These are phyloP conservation scores for Lasiodiplodia sp. DNA, from an alignment of 2,329 filamentous ascomycete genomes.

Conservation along the genomic window DNA sequence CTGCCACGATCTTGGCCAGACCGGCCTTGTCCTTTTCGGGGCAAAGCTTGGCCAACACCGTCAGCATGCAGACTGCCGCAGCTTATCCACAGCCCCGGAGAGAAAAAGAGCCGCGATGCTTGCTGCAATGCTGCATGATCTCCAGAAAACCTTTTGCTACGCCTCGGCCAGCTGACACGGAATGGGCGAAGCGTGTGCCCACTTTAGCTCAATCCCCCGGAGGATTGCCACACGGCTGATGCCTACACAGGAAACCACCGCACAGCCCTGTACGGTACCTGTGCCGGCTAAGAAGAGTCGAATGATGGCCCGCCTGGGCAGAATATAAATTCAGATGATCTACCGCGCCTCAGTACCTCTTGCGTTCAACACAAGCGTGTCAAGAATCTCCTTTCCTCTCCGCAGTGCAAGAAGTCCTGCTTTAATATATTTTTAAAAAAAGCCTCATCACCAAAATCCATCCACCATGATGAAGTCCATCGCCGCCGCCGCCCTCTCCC, in stretches of 20 bases:
- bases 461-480: conserved; percentile 35
- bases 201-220: background rate
- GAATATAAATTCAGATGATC: background rate
- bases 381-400: background rate
- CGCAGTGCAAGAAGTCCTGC: background rate
- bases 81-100: background rate
- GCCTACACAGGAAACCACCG: background rate
- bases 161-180: conserved; percentile 4
- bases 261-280: background rate
- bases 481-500: conserved; percentile 48
- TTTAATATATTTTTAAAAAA: background rate
- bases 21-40: conserved; percentile 2
- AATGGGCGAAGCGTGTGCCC: conserved; percentile 10
- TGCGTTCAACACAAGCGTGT: background rate
- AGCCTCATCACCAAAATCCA: background rate
- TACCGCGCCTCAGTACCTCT: background rate
- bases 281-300: conserved; percentile 1
- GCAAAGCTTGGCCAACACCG: conserved; percentile 4
- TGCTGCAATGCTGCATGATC: background rate
- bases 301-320: background rate
- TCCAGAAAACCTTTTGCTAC: background rate
- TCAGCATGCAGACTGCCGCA: conserved; percentile 18
- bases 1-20: background rate
- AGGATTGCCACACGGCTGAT: background rate
- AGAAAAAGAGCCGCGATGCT: conserved; percentile 15